A percentile compares a stretch with the other conserved stretches of the same genome.
Conservation (phyloP, 768 basidiomycete species). For the Coprinopsis strossmayeri region DNA sequence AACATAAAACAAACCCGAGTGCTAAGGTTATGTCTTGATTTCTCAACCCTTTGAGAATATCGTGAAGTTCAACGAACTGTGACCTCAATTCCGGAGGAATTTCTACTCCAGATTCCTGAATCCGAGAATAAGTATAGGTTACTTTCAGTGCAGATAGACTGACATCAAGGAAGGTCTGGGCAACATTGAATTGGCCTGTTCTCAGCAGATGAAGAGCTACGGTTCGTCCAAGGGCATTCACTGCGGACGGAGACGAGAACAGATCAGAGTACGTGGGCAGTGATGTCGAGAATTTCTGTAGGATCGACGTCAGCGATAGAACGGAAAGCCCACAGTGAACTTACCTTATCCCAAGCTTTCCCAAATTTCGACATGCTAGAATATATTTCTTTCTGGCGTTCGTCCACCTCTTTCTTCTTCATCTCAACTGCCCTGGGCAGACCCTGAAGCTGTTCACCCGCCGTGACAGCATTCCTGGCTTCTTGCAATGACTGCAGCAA, state of each 20-base stretch:
- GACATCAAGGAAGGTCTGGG: constrained; percentile 70
- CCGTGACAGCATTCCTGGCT: constrained; percentile 45
- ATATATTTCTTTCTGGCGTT: constrained; percentile 86
- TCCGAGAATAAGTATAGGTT: not conserved
- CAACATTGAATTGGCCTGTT: constrained; percentile 75
- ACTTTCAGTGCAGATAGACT: constrained; percentile 15
- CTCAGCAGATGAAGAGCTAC: constrained; percentile 74
- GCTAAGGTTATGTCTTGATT: constrained; percentile 68
- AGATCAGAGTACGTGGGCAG: constrained; percentile 63
- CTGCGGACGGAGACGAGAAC: constrained; percentile 57
- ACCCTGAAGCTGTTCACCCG: constrained; percentile 41
- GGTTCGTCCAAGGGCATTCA: constrained; percentile 57
- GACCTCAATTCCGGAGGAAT: constrained; percentile 43
- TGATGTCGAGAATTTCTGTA: constrained; percentile 53
- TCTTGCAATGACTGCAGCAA: constrained; percentile 53
- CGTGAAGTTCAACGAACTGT: constrained; percentile 65
- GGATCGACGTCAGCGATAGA: not conserved
- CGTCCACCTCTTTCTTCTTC: constrained; percentile 80
- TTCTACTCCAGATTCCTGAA: constrained; percentile 61
- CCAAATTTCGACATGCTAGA: constrained; percentile 69
- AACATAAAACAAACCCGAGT: constrained; percentile 45
- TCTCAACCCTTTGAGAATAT: constrained; percentile 62
- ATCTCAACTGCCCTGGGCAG: constrained; percentile 56
- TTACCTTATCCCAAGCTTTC: constrained; percentile 88
- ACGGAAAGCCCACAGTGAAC: constrained; percentile 11